Percentiles rank a stretch among this genome's conserved stretches.
Conservation (phyloP, 768 basidiomycete genomes). For the Boletus tomentosulus region DNA sequence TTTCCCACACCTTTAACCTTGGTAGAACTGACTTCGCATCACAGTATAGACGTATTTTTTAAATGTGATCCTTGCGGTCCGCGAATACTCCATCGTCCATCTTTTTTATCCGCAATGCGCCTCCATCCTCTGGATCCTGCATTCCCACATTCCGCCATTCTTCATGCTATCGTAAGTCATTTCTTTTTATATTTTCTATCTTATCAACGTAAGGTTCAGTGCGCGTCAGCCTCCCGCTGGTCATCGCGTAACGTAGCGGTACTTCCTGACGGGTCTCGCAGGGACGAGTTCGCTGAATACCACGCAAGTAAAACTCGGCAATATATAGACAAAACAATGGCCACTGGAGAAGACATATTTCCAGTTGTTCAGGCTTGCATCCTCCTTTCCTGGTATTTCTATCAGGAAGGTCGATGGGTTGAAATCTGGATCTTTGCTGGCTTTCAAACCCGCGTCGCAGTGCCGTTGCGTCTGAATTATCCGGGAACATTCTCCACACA, state of each 20-base stretch:
- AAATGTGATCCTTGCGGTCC: slow-evolving; percentile 84
- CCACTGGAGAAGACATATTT: slow-evolving; percentile 84
- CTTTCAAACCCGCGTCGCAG: slow-evolving; percentile 77
- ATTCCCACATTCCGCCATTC: slow-evolving; percentile 85
- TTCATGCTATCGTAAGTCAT: slow-evolving; percentile 78
- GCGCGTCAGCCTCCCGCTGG: slow-evolving; percentile 82
- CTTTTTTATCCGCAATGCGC: slow-evolving; percentile 75
- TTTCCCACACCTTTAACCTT: slow-evolving; percentile 4
- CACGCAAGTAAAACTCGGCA: slow-evolving; percentile 84
- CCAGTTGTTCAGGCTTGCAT: slow-evolving; percentile 84
- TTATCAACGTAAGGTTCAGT: slow-evolving; percentile 40
- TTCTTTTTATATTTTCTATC: neutral
- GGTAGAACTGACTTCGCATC: slow-evolving; percentile 10
- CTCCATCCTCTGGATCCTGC: slow-evolving; percentile 75
- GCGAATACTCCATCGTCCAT: slow-evolving; percentile 75
- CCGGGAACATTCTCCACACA: slow-evolving; percentile 78
- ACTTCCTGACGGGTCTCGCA: slow-evolving; percentile 67
- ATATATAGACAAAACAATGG: slow-evolving; percentile 87
- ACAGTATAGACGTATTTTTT: slow-evolving; percentile 84
- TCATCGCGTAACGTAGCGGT: slow-evolving; percentile 64
- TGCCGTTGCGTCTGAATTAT: slow-evolving; percentile 80
- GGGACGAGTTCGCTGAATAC: slow-evolving; percentile 84
- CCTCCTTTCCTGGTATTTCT: slow-evolving; percentile 86
- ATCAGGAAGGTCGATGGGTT: slow-evolving; percentile 85
- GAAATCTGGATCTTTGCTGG: slow-evolving; percentile 90